These are phyloP conservation scores for Phallus indusiatus DNA, from an alignment of 768 basidiomycete genomes.

Conservation along the genomic window DNA sequence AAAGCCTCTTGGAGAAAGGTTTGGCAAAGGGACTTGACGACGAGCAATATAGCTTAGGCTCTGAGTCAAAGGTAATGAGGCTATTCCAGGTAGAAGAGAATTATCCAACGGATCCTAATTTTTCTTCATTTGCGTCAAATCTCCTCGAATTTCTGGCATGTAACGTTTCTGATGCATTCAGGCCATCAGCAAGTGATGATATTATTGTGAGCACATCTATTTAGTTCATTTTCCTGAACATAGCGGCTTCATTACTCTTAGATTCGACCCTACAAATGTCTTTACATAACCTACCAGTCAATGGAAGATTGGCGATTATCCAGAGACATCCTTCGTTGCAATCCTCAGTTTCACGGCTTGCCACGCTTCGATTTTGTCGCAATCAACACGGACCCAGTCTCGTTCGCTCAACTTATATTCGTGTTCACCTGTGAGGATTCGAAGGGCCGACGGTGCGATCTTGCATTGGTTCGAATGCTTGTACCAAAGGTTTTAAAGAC, in stretches of 20 bases:
- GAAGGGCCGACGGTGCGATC: conserved; percentile 8
- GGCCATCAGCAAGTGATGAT: neutral
- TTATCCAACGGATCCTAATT: neutral
- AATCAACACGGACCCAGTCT: too few species aligned
- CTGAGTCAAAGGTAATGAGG: too few species aligned
- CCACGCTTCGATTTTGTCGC: too few species aligned
- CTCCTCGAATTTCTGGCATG: neutral
- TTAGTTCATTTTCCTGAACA: too few species aligned
- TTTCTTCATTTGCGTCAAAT: neutral
- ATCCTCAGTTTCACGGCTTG: neutral
- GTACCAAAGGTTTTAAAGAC: conserved; percentile 3
- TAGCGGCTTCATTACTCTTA: neutral
- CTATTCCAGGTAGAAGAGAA: neutral
- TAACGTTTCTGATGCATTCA: neutral
- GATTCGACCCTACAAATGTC: neutral
- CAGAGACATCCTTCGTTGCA: neutral
- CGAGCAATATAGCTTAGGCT: too few species aligned
- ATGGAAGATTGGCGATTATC: neutral
- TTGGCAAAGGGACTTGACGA: too few species aligned
- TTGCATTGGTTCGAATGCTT: conserved; percentile 12
- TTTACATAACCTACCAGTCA: neutral
- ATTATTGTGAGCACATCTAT: neutral
- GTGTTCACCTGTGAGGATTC: too few species aligned
- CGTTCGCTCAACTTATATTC: too few species aligned
- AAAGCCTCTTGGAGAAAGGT: too few species aligned